Conservation (phyloP, 2,329 filamentous ascomycete species). For the Clonostachys chloroleuca region DNA sequence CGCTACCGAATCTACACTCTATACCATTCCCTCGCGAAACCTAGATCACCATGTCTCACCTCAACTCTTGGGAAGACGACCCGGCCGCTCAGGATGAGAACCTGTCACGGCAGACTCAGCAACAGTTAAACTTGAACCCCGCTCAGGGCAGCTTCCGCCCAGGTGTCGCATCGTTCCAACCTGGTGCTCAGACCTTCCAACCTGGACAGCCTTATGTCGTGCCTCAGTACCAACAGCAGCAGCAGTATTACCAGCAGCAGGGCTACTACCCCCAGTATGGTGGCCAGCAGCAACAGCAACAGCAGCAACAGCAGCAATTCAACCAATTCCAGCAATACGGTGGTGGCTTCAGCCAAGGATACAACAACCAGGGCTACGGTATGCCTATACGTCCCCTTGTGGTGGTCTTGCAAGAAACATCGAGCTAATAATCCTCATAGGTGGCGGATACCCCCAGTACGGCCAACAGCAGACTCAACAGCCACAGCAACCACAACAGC, state of each 20-base stretch:
- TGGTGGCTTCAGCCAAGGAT: conserved; percentile 43
- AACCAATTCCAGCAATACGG: conserved; percentile 49
- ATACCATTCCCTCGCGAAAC: too few species aligned
- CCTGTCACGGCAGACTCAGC: conserved; percentile 71
- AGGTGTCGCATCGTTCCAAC: conserved; percentile 67
- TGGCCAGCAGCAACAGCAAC: conserved; percentile 30
- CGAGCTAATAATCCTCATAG: conserved; percentile 17
- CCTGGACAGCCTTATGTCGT: conserved; percentile 66
- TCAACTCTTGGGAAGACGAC: conserved; percentile 94
- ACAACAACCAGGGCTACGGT: conserved; percentile 38
- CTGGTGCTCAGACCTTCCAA: conserved; percentile 61
- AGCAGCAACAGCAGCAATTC: conserved; percentile 43
- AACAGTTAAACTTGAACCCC: conserved; percentile 70
- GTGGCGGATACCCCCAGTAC: conserved; percentile 49
- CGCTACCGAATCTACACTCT: too few species aligned
- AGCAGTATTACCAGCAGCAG: conserved; percentile 43
- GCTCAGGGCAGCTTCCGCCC: conserved; percentile 39
- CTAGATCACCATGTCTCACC: conserved; percentile 67
- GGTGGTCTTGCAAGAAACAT: conserved; percentile 5
- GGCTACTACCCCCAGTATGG: conserved; percentile 58
- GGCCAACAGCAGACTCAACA: conserved; percentile 34
- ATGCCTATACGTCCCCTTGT: conserved; percentile 4
- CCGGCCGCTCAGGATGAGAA: conserved; percentile 72
- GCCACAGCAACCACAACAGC: conserved; percentile 43
- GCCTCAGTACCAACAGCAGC: conserved; percentile 51